phyloP scores from a whole-genome alignment of 2,329 filamentous ascomycete species.

The Pestalotiopsis sp. region DNA sequence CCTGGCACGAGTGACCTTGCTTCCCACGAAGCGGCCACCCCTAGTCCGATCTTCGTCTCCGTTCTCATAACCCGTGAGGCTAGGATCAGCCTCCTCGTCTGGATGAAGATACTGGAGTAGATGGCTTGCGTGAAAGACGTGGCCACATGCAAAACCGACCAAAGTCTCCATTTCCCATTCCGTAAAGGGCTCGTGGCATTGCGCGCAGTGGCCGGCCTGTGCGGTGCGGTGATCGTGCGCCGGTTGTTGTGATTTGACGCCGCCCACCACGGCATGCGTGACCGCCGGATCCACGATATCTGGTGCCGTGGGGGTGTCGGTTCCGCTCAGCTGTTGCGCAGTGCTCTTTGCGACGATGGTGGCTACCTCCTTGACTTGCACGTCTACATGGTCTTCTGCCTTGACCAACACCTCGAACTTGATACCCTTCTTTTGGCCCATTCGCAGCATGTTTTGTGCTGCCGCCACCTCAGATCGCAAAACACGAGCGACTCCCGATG shows the following conservation, averaged over 20 bases:
- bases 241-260: conserved; percentile 25
- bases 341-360: conserved; percentile 22
- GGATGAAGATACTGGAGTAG: conserved; percentile 56
- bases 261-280: conserved; percentile 12
- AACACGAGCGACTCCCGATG: conserved; percentile 83
- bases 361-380: conserved; percentile 40
- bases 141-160: conserved; percentile 78
- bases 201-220: conserved; percentile 58
- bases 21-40: conserved; percentile 67
- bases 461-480: conserved; percentile 82
- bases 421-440: conserved; percentile 79
- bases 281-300: conserved; percentile 14
- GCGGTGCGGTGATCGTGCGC: conserved; percentile 32
- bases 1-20: conserved; percentile 85
- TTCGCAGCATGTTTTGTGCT: conserved; percentile 78
- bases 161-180: conserved; percentile 70
- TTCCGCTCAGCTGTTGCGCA: conserved; percentile 21
- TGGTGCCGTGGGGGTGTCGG: conserved; percentile 19
- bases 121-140: conserved; percentile 78
- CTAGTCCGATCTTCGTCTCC: conserved; percentile 41
- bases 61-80: conserved; percentile 39
- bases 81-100: conserved; percentile 43
- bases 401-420: conserved; percentile 76
- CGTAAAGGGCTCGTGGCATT: conserved; percentile 56
- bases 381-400: conserved; percentile 40